Evolutionary conservation across 2,329 filamentous ascomycete genomes (phyloP).

Genomic region (Penicillium rolfsii): DNA sequence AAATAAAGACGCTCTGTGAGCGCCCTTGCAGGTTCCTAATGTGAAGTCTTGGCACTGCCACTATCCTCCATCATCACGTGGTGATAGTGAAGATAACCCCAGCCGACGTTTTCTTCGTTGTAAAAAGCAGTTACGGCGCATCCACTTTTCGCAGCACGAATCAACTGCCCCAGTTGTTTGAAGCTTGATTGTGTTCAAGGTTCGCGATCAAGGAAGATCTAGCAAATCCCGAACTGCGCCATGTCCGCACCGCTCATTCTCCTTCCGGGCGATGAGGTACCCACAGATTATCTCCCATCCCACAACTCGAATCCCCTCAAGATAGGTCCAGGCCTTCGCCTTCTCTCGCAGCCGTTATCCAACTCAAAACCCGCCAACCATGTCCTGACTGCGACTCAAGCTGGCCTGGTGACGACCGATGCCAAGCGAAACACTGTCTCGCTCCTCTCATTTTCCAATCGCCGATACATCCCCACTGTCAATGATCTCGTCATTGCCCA

Average conservation of each 20-base stretch:
- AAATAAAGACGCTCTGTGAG: neutral
- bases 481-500: constrained; percentile 89
- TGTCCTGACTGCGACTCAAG: constrained; percentile 39
- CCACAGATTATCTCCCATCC: constrained; percentile 67
- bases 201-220: neutral
- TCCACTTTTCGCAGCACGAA: neutral
- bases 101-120: constrained; percentile 19
- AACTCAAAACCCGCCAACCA: constrained; percentile 60
- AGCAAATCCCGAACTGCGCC: constrained; percentile 8
- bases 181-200: too few species aligned
- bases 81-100: constrained; percentile 30
- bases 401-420: constrained; percentile 44
- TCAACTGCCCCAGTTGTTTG: neutral
- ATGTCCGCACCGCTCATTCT: constrained; percentile 69
- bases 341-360: constrained; percentile 74
- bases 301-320: constrained; percentile 70
- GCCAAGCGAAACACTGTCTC: constrained; percentile 44
- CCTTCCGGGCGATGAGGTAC: constrained; percentile 79
- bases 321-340: constrained; percentile 80
- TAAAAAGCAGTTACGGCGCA: constrained; percentile 2
- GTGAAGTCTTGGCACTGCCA: neutral
- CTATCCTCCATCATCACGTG: constrained; percentile 33
- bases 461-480: constrained; percentile 74
- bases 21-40: neutral
- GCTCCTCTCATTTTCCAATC: constrained; percentile 42